Evolutionary conservation across 768 basidiomycete species (phyloP).

Genomic region (Suillus lakei): DNA sequence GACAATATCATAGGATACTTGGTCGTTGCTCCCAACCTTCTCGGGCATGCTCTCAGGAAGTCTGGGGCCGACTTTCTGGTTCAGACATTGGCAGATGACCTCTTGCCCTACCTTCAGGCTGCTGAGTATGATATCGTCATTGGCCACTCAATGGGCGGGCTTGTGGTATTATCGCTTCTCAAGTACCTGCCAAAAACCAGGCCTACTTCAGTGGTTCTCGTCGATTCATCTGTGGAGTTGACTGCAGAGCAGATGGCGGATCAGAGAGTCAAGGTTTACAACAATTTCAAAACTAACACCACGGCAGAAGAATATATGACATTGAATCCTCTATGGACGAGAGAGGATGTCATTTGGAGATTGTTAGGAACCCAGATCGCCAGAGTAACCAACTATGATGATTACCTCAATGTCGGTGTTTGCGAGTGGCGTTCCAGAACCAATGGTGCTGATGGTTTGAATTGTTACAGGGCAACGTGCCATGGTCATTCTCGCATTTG

Average conservation of each 20-base stretch:
- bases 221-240: constrained; percentile 20
- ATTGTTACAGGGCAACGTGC: constrained; percentile 17
- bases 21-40: constrained; percentile 28
- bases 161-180: constrained; percentile 18
- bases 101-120: constrained; percentile 7
- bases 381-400: constrained; percentile 2
- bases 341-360: constrained; percentile 12
- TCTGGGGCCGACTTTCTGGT: background rate
- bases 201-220: constrained; percentile 17
- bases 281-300: background rate
- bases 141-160: constrained; percentile 26
- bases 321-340: constrained; percentile 11
- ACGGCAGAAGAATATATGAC: constrained; percentile 4
- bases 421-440: constrained; percentile 1
- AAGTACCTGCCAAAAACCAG: constrained; percentile 16
- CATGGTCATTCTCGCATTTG: constrained; percentile 21
- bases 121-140: constrained; percentile 15
- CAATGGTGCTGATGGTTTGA: background rate
- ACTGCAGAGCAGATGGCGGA: background rate
- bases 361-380: constrained; percentile 11
- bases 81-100: constrained; percentile 6
- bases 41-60: constrained; percentile 23
- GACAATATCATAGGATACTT: constrained; percentile 22
- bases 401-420: constrained; percentile 6
- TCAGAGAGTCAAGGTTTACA: background rate